Evolutionary conservation across 2,329 filamentous ascomycete species (phyloP).

Genomic region (Fusarium falciforme): DNA sequence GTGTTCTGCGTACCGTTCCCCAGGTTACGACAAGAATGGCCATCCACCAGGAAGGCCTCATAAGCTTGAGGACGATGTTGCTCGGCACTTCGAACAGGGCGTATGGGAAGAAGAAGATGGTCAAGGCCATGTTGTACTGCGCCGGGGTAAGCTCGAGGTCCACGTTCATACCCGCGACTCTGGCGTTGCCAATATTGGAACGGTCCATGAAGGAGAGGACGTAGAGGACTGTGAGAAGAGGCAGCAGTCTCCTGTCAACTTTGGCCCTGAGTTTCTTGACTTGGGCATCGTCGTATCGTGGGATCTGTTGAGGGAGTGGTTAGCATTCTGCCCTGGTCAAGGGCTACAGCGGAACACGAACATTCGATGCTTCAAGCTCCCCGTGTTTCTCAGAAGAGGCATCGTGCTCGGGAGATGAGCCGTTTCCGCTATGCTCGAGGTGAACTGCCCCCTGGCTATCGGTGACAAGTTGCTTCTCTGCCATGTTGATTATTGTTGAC

Average conservation of each 20-base stretch:
- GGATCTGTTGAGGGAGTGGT: neutral
- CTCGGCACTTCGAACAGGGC: conserved; percentile 24
- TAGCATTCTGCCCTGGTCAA: neutral
- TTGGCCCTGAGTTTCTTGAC: neutral
- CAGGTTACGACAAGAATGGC: neutral
- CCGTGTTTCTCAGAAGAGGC: neutral
- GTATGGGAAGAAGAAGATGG: conserved; percentile 44
- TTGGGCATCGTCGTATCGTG: neutral
- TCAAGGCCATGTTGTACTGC: conserved; percentile 68
- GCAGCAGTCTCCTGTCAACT: neutral
- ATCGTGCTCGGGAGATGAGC: neutral
- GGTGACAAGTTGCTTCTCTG: neutral
- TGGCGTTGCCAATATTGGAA: conserved; percentile 45
- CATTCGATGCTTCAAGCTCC: neutral
- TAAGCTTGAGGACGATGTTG: conserved; percentile 19
- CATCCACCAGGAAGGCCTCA: conserved; percentile 11
- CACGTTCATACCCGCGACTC: conserved; percentile 41
- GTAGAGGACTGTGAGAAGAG: conserved; percentile 33
- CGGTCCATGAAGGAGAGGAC: conserved; percentile 43
- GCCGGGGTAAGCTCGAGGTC: conserved; percentile 42
- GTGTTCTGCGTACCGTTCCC: conserved; percentile 5
- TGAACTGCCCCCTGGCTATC: neutral
- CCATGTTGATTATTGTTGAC: neutral
- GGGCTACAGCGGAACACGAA: neutral
- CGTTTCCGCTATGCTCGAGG: neutral